phyloP scores from a whole-genome alignment of 768 basidiomycete genomes.

The Zangia roseola region DNA sequence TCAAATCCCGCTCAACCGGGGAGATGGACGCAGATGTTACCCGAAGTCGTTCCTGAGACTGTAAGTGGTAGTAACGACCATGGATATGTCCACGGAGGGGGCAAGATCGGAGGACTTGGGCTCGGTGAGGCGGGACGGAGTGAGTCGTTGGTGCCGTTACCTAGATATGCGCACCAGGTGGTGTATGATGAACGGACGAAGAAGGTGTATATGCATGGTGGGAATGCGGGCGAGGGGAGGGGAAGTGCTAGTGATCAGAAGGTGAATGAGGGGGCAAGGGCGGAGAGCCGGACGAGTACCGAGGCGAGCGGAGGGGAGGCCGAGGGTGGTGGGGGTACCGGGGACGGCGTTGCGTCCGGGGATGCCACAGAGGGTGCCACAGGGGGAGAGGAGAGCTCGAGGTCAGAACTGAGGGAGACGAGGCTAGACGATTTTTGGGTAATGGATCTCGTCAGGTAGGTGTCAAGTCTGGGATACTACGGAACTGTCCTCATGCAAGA shows the following conservation, averaged over 20 bases:
- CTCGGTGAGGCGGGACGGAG: background rate
- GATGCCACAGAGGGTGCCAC: constrained; percentile 16
- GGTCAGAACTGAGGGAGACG: constrained; percentile 32
- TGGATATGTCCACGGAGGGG: background rate
- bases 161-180: constrained; percentile 78
- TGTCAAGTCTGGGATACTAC: background rate
- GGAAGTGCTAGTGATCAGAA: constrained; percentile 21
- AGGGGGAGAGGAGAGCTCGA: constrained; percentile 9
- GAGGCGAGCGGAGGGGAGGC: background rate
- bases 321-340: background rate
- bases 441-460: constrained; percentile 66
- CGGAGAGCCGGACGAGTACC: background rate
- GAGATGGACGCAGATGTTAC: constrained; percentile 60
- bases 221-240: constrained; percentile 56
- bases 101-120: background rate
- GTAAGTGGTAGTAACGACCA: background rate
- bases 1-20: constrained; percentile 49
- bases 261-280: constrained; percentile 15
- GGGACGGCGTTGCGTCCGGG: background rate
- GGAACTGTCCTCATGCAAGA: background rate
- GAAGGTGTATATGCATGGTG: constrained; percentile 70
- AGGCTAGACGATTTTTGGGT: constrained; percentile 79
- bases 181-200: constrained; percentile 63
- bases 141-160: constrained; percentile 42
- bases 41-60: constrained; percentile 26